A percentile compares a stretch with the other conserved stretches of the same genome.
Evolutionary conservation across 1,284 basidiomycete genomes (phyloP).

Genomic region (Rhizoctonia solani): DNA sequence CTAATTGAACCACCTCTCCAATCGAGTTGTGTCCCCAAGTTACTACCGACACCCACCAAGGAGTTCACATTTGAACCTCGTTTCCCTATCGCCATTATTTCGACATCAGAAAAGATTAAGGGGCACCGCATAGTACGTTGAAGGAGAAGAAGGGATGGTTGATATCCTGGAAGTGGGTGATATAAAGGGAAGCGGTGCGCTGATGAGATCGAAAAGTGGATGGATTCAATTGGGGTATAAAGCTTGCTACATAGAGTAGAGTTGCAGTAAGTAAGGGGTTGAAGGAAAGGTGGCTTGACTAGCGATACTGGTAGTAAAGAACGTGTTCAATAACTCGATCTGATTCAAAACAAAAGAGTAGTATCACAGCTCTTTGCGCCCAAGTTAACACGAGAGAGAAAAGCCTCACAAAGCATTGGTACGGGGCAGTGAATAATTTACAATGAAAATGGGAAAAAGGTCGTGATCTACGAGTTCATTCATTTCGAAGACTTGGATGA

Average conservation of each 20-base stretch:
- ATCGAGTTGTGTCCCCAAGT: conserved; percentile 41
- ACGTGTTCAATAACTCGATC: conserved; percentile 11
- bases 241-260: background rate
- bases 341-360: conserved; percentile 22
- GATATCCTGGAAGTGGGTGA: conserved; percentile 13
- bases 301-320: background rate
- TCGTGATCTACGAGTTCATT: background rate
- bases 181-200: conserved; percentile 9
- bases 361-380: conserved; percentile 11
- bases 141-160: conserved; percentile 39
- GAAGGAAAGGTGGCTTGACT: background rate
- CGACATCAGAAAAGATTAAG: conserved; percentile 46
- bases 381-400: background rate
- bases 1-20: conserved; percentile 62
- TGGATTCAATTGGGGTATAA: conserved; percentile 31
- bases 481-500: conserved; percentile 32
- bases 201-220: conserved; percentile 31
- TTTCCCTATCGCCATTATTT: conserved; percentile 65
- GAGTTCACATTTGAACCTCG: conserved; percentile 65
- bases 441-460: background rate
- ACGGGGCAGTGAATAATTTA: background rate
- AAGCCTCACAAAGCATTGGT: background rate
- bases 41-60: conserved; percentile 50
- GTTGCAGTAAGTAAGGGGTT: background rate
- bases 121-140: conserved; percentile 49